These are phyloP conservation scores for Purpureocillium lavendulum DNA, from an alignment of 2,329 filamentous ascomycete genomes.

Conservation along the genomic window DNA sequence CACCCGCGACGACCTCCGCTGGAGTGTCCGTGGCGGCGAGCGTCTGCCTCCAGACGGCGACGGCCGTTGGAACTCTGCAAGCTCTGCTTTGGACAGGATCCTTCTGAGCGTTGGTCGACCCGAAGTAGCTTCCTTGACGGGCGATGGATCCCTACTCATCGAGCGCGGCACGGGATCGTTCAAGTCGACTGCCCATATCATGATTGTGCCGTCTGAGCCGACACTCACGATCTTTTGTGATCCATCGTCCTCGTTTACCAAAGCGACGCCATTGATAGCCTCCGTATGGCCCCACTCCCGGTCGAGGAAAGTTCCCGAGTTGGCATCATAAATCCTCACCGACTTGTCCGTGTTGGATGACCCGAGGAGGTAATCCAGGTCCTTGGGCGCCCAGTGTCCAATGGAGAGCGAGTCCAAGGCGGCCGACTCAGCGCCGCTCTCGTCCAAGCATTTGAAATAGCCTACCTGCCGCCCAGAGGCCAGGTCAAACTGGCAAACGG, in stretches of 20 bases:
- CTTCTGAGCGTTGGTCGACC: slow-evolving; percentile 69
- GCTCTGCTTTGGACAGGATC: slow-evolving; percentile 78
- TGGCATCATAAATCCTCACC: slow-evolving; percentile 77
- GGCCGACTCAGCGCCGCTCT: slow-evolving; percentile 71
- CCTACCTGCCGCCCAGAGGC: slow-evolving; percentile 59
- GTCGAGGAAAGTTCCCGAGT: slow-evolving; percentile 68
- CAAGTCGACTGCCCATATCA: slow-evolving; percentile 62
- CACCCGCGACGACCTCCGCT: slow-evolving; percentile 46
- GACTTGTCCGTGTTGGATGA: slow-evolving; percentile 95
- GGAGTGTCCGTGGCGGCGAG: slow-evolving; percentile 47
- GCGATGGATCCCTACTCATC: slow-evolving; percentile 44
- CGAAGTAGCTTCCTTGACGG: slow-evolving; percentile 42
- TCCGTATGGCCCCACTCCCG: slow-evolving; percentile 95
- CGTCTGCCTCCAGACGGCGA: slow-evolving; percentile 37
- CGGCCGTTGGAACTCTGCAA: slow-evolving; percentile 66
- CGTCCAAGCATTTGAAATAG: slow-evolving; percentile 77
- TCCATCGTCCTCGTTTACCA: slow-evolving; percentile 54
- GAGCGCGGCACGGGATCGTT: slow-evolving; percentile 32
- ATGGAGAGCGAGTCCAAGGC: slow-evolving; percentile 71
- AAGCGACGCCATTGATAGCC: slow-evolving; percentile 75
- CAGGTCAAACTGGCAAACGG: slow-evolving; percentile 53
- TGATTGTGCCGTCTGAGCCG: slow-evolving; percentile 72
- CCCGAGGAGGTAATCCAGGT: slow-evolving; percentile 65
- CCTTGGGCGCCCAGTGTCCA: slow-evolving; percentile 45
- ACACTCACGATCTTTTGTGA: slow-evolving; percentile 60